Conservation (phyloP, 2,329 filamentous ascomycete genomes). For the Metarhizium humberi region DNA sequence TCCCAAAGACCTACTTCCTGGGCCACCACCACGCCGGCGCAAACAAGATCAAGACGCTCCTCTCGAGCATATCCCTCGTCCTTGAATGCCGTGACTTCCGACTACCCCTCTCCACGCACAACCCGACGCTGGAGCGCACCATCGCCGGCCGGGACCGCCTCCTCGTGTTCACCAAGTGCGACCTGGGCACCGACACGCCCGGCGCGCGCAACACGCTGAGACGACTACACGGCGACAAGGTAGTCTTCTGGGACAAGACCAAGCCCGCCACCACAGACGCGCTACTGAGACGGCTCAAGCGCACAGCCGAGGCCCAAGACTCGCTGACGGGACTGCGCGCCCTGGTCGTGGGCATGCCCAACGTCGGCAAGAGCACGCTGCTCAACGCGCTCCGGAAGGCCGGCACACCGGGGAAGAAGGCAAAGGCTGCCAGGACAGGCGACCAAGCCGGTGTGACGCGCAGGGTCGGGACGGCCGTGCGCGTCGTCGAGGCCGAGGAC, state of each 20-base stretch:
- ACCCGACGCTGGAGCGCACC: constrained; percentile 76
- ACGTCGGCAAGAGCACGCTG: constrained; percentile 92
- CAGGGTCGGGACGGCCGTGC: constrained; percentile 74
- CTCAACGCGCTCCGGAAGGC: constrained; percentile 72
- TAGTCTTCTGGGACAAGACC: constrained; percentile 36
- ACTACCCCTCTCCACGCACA: constrained; percentile 79
- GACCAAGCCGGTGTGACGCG: constrained; percentile 84
- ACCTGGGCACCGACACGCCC: constrained; percentile 47
- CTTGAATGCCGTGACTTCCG: constrained; percentile 94
- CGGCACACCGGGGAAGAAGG: constrained; percentile 39
- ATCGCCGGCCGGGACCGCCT: constrained; percentile 65
- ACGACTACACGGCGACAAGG: constrained; percentile 22
- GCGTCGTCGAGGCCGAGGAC: constrained; percentile 47
- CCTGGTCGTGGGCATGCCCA: constrained; percentile 94
- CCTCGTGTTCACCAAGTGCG: constrained; percentile 85
- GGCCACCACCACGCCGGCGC: constrained; percentile 84
- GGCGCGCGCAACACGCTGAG: constrained; percentile 18
- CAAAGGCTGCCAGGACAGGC: constrained; percentile 73
- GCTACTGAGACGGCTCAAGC: constrained; percentile 29
- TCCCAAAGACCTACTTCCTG: constrained; percentile 86
- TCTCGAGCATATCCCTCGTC: constrained; percentile 76
- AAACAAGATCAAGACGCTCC: constrained; percentile 68
- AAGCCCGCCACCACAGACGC: constrained; percentile 21
- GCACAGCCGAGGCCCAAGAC: constrained; percentile 25
- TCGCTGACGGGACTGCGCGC: constrained; percentile 74